Base-by-base conservation (phyloP, 768 basidiomycete genomes). In the Imleria badia region DNA sequence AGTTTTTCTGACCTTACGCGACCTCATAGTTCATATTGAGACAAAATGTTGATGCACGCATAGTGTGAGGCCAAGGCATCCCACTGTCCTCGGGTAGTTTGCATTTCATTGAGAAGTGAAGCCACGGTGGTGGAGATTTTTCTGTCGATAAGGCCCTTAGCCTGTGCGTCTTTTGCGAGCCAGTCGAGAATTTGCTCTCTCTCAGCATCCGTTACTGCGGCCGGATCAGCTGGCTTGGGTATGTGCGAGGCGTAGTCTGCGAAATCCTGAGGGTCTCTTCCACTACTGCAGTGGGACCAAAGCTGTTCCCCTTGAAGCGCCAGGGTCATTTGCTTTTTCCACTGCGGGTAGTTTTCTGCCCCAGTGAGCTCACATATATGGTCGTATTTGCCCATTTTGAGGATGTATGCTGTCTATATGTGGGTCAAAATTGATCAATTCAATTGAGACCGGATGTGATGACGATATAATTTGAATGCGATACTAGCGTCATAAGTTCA, bases 291-390 rank as follows among this genome's bases (percentile, higher is more conserved):
- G 2, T 57, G 55, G 0, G n/a, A 2, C 48, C 59, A 62, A 0
- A 60, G 41, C 1, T 20, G 10, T 12, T 62, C n/a, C 1, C 40
- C 42, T 4, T 30, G 31, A 0, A 62, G 52, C 0, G 33, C 50
- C 0, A 62, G 12, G 0, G 11, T 43, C 11, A 51, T 54, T 7
- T 57, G 49, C 1, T 17, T 11, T 5, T 9, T 0, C 61, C 43
- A 62, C 9, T 39, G 40, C 0, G 17, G 9, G n/a, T 51, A 60
- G 3, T 34, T 57, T 0, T 52, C 51, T 0, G 35, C 8, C 2
- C 59, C 49, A 0, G 17, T 52, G 3, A 60, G 19, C 6, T 60
- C 39, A 3, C 46, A 48, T 11, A 62, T 62, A 11, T 62, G 55
- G n/a, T 61, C 38, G 8, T 40, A 52, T 48, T 61, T 61, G 0